These are phyloP conservation scores for Candida manassasensis DNA, from an alignment of 805 yeast species.

Conservation along the genomic window DNA sequence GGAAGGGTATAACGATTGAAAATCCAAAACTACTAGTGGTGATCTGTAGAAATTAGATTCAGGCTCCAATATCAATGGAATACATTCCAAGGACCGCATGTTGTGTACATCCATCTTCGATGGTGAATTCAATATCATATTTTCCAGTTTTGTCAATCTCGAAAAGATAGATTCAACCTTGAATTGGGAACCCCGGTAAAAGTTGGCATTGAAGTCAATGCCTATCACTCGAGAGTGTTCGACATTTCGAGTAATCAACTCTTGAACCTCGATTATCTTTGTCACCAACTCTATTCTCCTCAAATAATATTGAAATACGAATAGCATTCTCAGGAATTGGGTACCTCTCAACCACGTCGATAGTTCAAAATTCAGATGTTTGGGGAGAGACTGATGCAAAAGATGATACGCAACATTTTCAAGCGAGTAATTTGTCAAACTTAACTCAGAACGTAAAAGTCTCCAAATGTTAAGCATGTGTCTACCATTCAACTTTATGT, in stretches of 20 bases:
- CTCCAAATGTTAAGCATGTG: constrained; percentile 88
- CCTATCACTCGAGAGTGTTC: constrained; percentile 87
- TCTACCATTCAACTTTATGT: constrained; percentile 67
- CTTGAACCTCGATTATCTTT: constrained; percentile 54
- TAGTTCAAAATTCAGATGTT: constrained; percentile 45
- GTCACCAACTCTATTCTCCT: constrained; percentile 41
- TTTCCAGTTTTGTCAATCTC: constrained; percentile 73
- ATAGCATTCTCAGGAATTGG: constrained; percentile 13
- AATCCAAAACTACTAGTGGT: constrained; percentile 86
- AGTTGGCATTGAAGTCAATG: constrained; percentile 81
- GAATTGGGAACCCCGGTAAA: constrained; percentile 88
- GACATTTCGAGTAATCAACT: constrained; percentile 61
- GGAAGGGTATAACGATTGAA: constrained; percentile 92
- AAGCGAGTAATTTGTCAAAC: constrained; percentile 61
- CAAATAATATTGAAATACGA: constrained; percentile 44
- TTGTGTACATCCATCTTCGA: constrained; percentile 73
- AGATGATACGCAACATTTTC: constrained; percentile 72
- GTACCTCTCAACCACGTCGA: constrained; percentile 27
- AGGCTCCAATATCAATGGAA: constrained; percentile 93
- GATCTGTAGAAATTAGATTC: constrained; percentile 77
- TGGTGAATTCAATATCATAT: constrained; percentile 70
- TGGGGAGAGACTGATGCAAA: constrained; percentile 66
- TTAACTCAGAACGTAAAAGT: constrained; percentile 55
- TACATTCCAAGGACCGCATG: constrained; percentile 80
- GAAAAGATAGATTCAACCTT: constrained; percentile 84